Evolutionary conservation across 352 stramenopile species (phyloP), one percentile per base, ranked within the genome.

Genomic region (Pythium dissimile): DNA sequence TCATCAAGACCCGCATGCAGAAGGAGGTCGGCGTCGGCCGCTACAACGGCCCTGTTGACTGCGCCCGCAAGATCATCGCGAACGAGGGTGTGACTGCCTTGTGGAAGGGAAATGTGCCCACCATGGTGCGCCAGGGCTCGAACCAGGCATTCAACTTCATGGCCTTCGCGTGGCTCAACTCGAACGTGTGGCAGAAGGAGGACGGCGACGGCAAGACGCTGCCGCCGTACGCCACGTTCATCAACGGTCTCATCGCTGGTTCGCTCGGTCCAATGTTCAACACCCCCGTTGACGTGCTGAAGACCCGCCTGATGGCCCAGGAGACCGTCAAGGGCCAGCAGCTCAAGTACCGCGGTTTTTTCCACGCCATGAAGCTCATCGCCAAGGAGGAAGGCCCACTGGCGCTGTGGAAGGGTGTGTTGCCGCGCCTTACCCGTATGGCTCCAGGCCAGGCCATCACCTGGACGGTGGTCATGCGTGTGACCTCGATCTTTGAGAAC

Each of bases 91-190:
- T 95, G 35, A 77, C 82, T 31, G 95, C 95, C 48, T 75, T 99
- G 41, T 99, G 97, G 83, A 99, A 98, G 69, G 89, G 89, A 47
- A 92, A 96, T 58, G 69, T 98, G 16, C 96, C 97, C 15, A 99
- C 96, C 13, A 98, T 98, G 88, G 75, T 97, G 39, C 85, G 96
- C 35, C 96, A 99, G 74, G 96, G 96, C 28, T 97, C 86, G 67
- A 99, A 99, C 82, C 96, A 99, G 72, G 96, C 95, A 6, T 97
- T 98, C 58, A 99, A 99, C 79, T 99, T 99, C 68, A 98, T 97
- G 60, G 89, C 77, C 10, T 98, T 94, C 49, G 84, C 82, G 13
- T 93, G 84, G 80, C 67, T 96, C 16, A 92, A 99, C 77, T 90
- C 96, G 67, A 71, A 90, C 58, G 85, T 98, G 68, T 98, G 89